Conservation (phyloP, 1,139 yeast species). For the Kurtzmaniella quercitrusa region DNA sequence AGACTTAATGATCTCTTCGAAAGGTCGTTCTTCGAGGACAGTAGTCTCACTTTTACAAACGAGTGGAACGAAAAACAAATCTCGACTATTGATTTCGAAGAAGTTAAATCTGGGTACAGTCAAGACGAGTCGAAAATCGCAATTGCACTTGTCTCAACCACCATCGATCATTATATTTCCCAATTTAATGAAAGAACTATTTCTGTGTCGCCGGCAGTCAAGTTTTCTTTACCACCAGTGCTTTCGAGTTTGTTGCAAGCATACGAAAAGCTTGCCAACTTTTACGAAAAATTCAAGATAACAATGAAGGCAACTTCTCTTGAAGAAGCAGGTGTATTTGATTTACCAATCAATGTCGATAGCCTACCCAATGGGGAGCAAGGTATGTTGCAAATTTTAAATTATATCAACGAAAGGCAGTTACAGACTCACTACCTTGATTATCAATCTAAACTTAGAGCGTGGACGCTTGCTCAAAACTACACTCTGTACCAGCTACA, state of each 20-base stretch:
- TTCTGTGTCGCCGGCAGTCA: conserved; percentile 74
- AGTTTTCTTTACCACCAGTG: conserved; percentile 63
- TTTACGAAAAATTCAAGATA: conserved; percentile 21
- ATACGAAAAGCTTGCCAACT: conserved; percentile 41
- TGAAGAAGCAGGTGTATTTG: conserved; percentile 19
- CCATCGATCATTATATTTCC: conserved; percentile 46
- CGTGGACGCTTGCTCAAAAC: conserved; percentile 36
- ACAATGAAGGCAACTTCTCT: conserved; percentile 18
- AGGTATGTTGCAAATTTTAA: conserved; percentile 38
- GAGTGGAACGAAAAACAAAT: conserved; percentile 10
- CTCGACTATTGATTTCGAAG: conserved; percentile 12
- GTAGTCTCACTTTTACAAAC: conserved; percentile 46
- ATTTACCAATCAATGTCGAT: conserved; percentile 22
- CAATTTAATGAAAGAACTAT: conserved; percentile 48
- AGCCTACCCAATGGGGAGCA: conserved; percentile 33
- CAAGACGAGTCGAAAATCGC: conserved; percentile 1
- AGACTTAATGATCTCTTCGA: conserved; percentile 78
- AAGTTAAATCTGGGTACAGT: conserved; percentile 7
- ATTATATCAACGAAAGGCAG: conserved; percentile 29
- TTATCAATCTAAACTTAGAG: conserved; percentile 31
- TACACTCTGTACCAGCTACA: conserved; percentile 40
- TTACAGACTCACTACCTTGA: conserved; percentile 25
- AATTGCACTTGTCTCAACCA: conserved; percentile 15
- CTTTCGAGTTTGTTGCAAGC: conserved; percentile 52
- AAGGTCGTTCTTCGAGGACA: conserved; percentile 74